Conservation (phyloP, 2,329 filamentous ascomycete species). For the Aspergillus jensenii region DNA sequence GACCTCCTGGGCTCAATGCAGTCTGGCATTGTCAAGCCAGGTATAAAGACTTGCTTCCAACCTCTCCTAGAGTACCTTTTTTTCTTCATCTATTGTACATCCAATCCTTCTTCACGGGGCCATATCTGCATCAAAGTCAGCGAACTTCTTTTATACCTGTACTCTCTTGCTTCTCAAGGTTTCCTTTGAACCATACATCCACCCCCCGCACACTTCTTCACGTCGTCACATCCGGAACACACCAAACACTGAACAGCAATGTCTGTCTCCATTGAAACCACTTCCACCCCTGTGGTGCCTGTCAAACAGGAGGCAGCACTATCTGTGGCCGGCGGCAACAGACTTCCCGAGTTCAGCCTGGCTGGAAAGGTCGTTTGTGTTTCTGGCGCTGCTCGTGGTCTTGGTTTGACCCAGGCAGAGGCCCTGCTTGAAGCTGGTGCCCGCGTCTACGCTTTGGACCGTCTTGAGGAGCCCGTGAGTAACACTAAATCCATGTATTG, state of each 20-base stretch:
- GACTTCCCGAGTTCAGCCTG: slow-evolving; percentile 73
- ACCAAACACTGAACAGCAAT: slow-evolving; percentile 17
- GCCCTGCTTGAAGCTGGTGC: slow-evolving; percentile 74
- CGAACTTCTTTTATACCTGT: background rate
- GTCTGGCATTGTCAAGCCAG: slow-evolving; percentile 6
- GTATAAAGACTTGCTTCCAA: slow-evolving; percentile 18
- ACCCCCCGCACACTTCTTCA: background rate
- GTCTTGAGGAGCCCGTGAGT: slow-evolving; percentile 40
- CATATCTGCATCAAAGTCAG: background rate
- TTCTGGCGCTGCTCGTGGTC: slow-evolving; percentile 68
- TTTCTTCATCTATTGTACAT: slow-evolving; percentile 8
- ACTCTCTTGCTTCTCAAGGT: background rate
- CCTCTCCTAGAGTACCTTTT: background rate
- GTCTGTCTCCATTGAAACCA: slow-evolving; percentile 37
- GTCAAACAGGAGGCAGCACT: slow-evolving; percentile 23
- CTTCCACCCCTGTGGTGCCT: slow-evolving; percentile 25
- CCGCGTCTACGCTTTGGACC: slow-evolving; percentile 49
- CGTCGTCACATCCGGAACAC: background rate
- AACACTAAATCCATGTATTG: background rate
- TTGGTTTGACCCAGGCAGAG: slow-evolving; percentile 73
- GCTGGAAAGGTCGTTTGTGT: slow-evolving; percentile 69
- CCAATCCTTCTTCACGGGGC: background rate
- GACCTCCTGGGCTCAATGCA: slow-evolving; percentile 2
- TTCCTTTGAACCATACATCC: background rate
- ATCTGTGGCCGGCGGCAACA: slow-evolving; percentile 25